Percentiles rank a stretch among this genome's conserved stretches.
Conservation (phyloP, 2,329 filamentous ascomycete genomes). For the Alternaria brassicicola region DNA sequence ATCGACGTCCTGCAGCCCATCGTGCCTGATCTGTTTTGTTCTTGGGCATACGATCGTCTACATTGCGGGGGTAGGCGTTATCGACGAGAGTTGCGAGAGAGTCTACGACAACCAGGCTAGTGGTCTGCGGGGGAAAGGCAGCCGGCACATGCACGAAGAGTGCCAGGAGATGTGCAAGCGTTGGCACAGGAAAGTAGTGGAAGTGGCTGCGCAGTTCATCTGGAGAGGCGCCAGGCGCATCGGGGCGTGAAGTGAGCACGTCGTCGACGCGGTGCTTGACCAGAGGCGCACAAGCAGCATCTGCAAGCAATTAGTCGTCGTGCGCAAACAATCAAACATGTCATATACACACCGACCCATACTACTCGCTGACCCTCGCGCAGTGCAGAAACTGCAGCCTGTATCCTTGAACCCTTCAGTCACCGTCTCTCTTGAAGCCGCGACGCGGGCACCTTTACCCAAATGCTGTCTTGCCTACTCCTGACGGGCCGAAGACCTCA, state of each 20-base stretch:
- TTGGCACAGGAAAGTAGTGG: conserved; percentile 66
- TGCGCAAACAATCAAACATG: conserved; percentile 8
- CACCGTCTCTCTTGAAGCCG: conserved; percentile 18
- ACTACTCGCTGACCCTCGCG: conserved; percentile 67
- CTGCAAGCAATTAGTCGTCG: conserved; percentile 39
- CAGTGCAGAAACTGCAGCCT: conserved; percentile 70
- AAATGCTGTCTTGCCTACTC: conserved; percentile 82
- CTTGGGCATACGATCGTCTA: conserved; percentile 53
- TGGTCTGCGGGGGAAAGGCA: conserved; percentile 65
- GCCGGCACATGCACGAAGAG: conserved; percentile 71
- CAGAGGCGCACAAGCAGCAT: conserved; percentile 59
- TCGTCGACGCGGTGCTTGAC: conserved; percentile 56
- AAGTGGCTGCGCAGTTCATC: conserved; percentile 58
- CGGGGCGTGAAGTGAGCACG: conserved; percentile 46
- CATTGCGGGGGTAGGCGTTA: conserved; percentile 71
- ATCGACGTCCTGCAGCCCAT: conserved; percentile 58
- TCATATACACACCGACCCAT: conserved; percentile 74
- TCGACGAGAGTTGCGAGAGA: conserved; percentile 78
- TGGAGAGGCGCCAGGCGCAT: conserved; percentile 21
- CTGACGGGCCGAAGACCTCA: conserved; percentile 87
- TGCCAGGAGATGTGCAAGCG: conserved; percentile 71
- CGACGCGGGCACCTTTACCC: conserved; percentile 62
- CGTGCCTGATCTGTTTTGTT: conserved; percentile 53
- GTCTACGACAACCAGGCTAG: conserved; percentile 77
- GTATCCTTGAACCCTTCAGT: conserved; percentile 63